Evolutionary conservation across 768 basidiomycete genomes (phyloP), one percentile per base, ranked within the genome.

Genomic region (Pilatotrama ljubarskyi): DNA sequence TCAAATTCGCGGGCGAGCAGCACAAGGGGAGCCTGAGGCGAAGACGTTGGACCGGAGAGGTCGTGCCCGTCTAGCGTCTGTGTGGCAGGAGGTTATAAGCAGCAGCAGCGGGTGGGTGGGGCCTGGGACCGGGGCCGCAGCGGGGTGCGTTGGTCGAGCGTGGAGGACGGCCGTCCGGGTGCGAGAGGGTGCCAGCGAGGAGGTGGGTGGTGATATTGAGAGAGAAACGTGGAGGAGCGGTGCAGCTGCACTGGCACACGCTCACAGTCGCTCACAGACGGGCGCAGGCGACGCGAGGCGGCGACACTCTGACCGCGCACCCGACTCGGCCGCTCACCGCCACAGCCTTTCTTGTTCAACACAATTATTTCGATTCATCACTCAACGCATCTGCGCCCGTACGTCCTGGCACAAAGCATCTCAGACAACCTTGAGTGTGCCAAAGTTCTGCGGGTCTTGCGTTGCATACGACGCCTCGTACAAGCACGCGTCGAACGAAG

Each of bases 101-200:
- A 2, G n/a, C n/a, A n/a, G n/a, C n/a, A n/a, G n/a, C n/a, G n/a
- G n/a, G n/a, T 14, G 9, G 10, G 51, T 44, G 55, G 47, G 18
- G 59, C 48, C 55, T 56, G 51, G 55, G 55, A 51, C 38, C 42
- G 43, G 25, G 11, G 53, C 59, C 59, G 59, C 59, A 61, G 57
- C 55, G 29, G 32, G 59, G 41, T 32, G 64, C 63, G 67, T 63
- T 66, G 65, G 25, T 56, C 43, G 55, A 41, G 58, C 64, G 65
- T 63, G 64, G 48, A 41, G 44, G 32, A 47, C 18, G 50, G 48
- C 46, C 14, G 46, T 3, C 13, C 55, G 29, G 20, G 35, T 1
- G 40, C 6, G 32, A 22, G 41, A 32, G 37, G 14, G 20, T 37
- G 55, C 17, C 10, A 42, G 37, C 40, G 49, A 15, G 29, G 38